Percentiles rank a stretch among this genome's conserved stretches.
phyloP scores from a whole-genome alignment of 129 eudicot species.

The Helianthus annuus region HanXRQr2.0-SUNRISE NC_035438.2:10703697-10704196 shows the following conservation, averaged over 20 bases:
- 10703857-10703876: constrained; percentile 62
- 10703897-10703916: constrained; percentile 36
- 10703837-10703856: constrained; percentile 81
- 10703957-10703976: too few species aligned
- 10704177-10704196: too few species aligned
- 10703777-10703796: not conserved
- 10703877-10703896: constrained; percentile 79
- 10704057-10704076: too few species aligned
- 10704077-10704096: too few species aligned
- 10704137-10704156: too few species aligned
- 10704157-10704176: too few species aligned
- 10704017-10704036: too few species aligned
- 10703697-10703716: constrained; percentile 75
- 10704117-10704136: too few species aligned
- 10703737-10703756: constrained; percentile 64
- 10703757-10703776: not conserved
- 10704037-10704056: too few species aligned
- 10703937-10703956: not conserved
- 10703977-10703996: too few species aligned
- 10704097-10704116: too few species aligned
- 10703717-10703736: constrained; percentile 64
- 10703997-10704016: too few species aligned
- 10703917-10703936: not conserved
- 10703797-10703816: constrained; percentile 22
- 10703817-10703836: constrained; percentile 75